Evolutionary conservation across 352 stramenopile genomes (phyloP).

Genomic region (Phytophthora sp.): DNA sequence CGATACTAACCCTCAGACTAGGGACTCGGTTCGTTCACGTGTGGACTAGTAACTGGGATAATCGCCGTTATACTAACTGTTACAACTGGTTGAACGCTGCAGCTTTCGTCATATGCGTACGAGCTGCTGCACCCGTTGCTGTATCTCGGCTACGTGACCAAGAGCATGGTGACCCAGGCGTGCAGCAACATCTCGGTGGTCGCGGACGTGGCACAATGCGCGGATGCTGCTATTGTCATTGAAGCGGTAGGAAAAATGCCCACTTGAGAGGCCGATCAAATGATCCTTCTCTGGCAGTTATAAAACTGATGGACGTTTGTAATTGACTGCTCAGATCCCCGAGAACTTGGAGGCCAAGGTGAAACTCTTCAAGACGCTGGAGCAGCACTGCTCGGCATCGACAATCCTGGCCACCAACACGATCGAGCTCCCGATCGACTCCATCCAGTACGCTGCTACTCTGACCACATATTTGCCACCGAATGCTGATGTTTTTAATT

Average conservation of each 20-base stretch:
- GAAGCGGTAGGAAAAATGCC: conserved; percentile 49
- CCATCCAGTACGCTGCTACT: conserved; percentile 56
- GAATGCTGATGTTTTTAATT: too few species aligned
- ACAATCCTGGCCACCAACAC: conserved; percentile 70
- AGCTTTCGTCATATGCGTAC: conserved; percentile 60
- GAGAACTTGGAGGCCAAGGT: conserved; percentile 67
- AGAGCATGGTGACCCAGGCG: conserved; percentile 71
- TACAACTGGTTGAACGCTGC: too few species aligned
- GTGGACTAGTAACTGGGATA: too few species aligned
- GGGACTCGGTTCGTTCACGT: conserved; percentile 35
- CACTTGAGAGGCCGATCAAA: too few species aligned
- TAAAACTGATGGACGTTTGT: not conserved
- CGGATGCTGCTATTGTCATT: conserved; percentile 57
- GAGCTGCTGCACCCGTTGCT: conserved; percentile 74
- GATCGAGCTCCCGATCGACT: conserved; percentile 61
- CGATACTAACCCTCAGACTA: conserved; percentile 55
- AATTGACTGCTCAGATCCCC: conserved; percentile 44
- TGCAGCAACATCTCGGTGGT: conserved; percentile 59
- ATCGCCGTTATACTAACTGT: too few species aligned
- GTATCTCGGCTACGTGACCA: conserved; percentile 79
- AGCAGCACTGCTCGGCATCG: conserved; percentile 56
- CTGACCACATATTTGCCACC: not conserved
- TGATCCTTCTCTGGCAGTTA: not conserved
- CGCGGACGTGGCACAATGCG: conserved; percentile 52
- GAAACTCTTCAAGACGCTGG: conserved; percentile 66